Evolutionary conservation across 768 basidiomycete species (phyloP), one percentile per base, ranked within the genome.

Genomic region (Tylopilus subfusipes): DNA sequence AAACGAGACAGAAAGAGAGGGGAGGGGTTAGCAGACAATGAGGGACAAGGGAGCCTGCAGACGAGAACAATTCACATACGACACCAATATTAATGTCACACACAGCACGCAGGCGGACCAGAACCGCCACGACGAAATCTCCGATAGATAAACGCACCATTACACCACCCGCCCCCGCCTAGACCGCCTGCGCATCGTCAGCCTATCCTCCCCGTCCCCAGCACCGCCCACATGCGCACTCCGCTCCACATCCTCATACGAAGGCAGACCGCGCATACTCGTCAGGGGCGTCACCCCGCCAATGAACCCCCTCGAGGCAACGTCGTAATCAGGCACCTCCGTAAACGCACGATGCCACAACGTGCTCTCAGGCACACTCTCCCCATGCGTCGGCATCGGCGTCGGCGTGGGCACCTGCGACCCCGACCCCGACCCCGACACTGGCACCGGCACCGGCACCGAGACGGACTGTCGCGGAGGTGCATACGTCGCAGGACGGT

Each of bases 261-360:
- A 89, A 44, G 95, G 95, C 60, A 96, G 66, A 7, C 89, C 92
- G 25, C 75, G 76, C 75, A 86, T 77, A 62, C 88, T 86, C 63
- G 78, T 78, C 64, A 93, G 70, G 16, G 96, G 93, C 11, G 88
- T 85, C n/a, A 95, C 86, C 6, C 94, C 93, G 8, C 94, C 94
- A 25, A 95, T 78, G 71, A 95, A 96, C 7, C 93, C 94, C 14
- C 88, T 76, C 56, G 86, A 83, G 3, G 95, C 92, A 43, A 90
- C 79, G 19, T 79, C 79, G 69, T 98, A 98, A 60, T 90, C 84
- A 2, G 96, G 96, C 18, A 97, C 90, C 75, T 79, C 83, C 59
- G 80, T 89, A 63, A 82, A 85, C 44, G 83, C 82, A 21, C 84
- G 78, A 58, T 82, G 82, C 54, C 87, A 73, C 58, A 82, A 58